phyloP scores from a whole-genome alignment of 2,329 filamentous ascomycete genomes.

The Alternaria consortialis region DNA sequence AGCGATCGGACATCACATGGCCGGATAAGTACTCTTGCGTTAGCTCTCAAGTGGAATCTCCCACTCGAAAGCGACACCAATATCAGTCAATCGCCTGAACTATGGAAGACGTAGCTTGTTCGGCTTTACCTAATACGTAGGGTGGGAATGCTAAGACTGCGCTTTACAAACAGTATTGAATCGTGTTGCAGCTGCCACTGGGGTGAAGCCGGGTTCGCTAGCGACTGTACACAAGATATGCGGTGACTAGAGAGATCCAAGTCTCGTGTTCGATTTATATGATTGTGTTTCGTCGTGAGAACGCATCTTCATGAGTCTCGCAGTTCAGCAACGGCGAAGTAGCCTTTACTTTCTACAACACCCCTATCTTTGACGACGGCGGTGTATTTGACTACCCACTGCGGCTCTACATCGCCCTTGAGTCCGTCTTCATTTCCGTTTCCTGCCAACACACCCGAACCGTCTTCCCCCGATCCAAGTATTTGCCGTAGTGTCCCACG shows the following conservation, averaged over 20 bases:
- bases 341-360: slow-evolving; percentile 98
- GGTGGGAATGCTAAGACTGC: too few species aligned
- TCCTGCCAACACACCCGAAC: slow-evolving; percentile 80
- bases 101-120: too few species aligned
- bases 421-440: slow-evolving; percentile 65
- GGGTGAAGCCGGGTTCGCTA: too few species aligned
- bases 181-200: too few species aligned
- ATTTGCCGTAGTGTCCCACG: slow-evolving; percentile 85
- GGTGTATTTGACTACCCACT: slow-evolving; percentile 98
- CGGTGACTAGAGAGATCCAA: not conserved
- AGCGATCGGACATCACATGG: too few species aligned
- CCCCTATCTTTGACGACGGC: slow-evolving; percentile 92
- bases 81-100: too few species aligned
- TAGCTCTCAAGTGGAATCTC: too few species aligned
- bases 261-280: not conserved
- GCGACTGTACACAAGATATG: not conserved
- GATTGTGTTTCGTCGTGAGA: not conserved
- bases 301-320: slow-evolving; percentile 19
- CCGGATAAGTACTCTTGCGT: too few species aligned
- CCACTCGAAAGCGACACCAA: too few species aligned
- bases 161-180: too few species aligned
- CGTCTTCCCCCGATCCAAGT: slow-evolving; percentile 74
- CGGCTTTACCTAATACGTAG: too few species aligned
- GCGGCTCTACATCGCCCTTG: slow-evolving; percentile 79
- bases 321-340: slow-evolving; percentile 87